These are phyloP conservation scores for Metarhizium guizhouense DNA, from an alignment of 2,329 filamentous ascomycete genomes.

Conservation along the genomic window DNA sequence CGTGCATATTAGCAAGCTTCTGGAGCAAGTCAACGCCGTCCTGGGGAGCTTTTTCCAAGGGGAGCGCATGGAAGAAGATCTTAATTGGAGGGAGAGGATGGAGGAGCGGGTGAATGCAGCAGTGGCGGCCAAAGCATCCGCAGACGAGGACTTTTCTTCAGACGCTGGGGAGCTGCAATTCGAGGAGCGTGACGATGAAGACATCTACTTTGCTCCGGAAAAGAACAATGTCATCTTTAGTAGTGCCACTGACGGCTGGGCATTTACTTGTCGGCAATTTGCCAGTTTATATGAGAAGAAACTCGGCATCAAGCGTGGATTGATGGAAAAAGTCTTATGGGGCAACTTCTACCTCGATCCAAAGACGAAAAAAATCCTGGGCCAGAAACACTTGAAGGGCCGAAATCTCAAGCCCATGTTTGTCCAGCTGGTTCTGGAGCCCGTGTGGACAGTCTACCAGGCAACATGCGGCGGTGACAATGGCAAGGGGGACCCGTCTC, in stretches of 20 bases:
- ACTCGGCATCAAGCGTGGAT: constrained; percentile 79
- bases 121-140: constrained; percentile 50
- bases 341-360: constrained; percentile 94
- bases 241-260: constrained; percentile 98
- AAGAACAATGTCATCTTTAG: constrained; percentile 99
- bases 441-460: constrained; percentile 91
- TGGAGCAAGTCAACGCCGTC: constrained; percentile 96
- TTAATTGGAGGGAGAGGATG: constrained; percentile 89
- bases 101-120: constrained; percentile 74
- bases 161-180: constrained; percentile 59
- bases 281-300: constrained; percentile 93
- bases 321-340: constrained; percentile 92
- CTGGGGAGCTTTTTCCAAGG: constrained; percentile 97
- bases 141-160: constrained; percentile 39
- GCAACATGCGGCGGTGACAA: constrained; percentile 77
- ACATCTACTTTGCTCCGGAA: constrained; percentile 95
- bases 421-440: constrained; percentile 90
- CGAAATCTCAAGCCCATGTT: constrained; percentile 92
- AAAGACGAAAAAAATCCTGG: constrained; percentile 90
- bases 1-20: constrained; percentile 74
- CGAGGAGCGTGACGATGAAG: constrained; percentile 89
- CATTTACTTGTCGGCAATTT: constrained; percentile 93
- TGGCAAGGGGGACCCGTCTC: constrained; percentile 70
- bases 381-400: constrained; percentile 86
- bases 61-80: constrained; percentile 95